phyloP scores from a whole-genome alignment of 1,139 yeast genomes.

The Saccharomyces hybrid region DNA sequence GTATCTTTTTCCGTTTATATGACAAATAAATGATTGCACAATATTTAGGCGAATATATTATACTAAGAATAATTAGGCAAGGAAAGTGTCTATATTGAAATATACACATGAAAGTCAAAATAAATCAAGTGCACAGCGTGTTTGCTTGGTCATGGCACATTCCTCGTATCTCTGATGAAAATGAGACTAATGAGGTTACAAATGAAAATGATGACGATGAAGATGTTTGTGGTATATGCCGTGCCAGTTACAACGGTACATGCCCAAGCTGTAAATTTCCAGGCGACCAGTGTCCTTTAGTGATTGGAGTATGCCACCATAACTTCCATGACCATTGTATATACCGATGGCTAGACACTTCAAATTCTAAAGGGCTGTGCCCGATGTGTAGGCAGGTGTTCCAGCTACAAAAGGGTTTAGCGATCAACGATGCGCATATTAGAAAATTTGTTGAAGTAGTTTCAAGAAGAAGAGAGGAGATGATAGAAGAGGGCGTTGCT shows the following conservation, averaged over 20 bases:
- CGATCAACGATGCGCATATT: conserved; percentile 20
- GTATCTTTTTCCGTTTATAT: neutral
- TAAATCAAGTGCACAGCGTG: conserved; percentile 24
- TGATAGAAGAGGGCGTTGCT: conserved; percentile 1
- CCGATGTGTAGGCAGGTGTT: conserved; percentile 90
- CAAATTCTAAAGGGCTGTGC: conserved; percentile 72
- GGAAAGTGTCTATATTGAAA: neutral
- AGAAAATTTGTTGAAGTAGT: conserved; percentile 13
- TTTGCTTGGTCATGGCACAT: conserved; percentile 72
- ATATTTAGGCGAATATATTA: too few species aligned
- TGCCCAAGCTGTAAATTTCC: conserved; percentile 83
- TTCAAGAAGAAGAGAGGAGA: conserved; percentile 1
- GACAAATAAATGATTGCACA: too few species aligned
- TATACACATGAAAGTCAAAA: conserved; percentile 20
- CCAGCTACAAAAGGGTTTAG: conserved; percentile 17
- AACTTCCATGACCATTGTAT: conserved; percentile 85
- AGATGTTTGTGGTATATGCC: conserved; percentile 86
- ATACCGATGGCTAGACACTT: conserved; percentile 70
- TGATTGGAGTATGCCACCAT: conserved; percentile 68
- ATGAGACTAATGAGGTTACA: conserved; percentile 8
- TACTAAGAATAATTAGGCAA: too few species aligned
- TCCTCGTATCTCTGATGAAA: conserved; percentile 24
- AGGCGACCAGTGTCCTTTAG: conserved; percentile 77
- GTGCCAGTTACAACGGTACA: conserved; percentile 89
- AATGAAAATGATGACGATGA: conserved; percentile 38